Conservation (phyloP, 345 rosid genomes). For the Odontarrhena argentea region DNA sequence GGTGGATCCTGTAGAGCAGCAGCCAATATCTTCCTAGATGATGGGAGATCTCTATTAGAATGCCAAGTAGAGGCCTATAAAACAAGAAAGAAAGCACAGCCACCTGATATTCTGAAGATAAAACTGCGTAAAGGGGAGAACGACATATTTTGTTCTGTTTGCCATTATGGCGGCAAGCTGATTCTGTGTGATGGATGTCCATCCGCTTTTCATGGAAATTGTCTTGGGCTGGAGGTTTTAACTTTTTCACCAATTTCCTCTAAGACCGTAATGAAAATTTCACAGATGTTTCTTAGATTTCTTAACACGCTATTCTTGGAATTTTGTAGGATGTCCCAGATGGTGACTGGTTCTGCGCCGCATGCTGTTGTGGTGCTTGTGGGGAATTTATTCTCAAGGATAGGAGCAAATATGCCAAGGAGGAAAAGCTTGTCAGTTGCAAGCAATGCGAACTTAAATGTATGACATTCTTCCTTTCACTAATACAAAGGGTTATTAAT, state of each 20-base stretch:
- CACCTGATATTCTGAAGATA: constrained; percentile 36
- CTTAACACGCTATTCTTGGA: constrained; percentile 27
- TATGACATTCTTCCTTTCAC: constrained; percentile 43
- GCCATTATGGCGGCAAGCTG: constrained; percentile 81
- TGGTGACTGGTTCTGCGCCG: constrained; percentile 88
- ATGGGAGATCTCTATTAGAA: constrained; percentile 79
- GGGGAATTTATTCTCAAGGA: constrained; percentile 41
- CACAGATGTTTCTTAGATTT: constrained; percentile 12
- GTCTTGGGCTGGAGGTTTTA: constrained; percentile 69
- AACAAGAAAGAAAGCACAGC: constrained; percentile 35
- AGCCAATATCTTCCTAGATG: constrained; percentile 61
- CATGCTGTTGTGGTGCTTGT: constrained; percentile 76
- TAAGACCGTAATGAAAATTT: constrained; percentile 13
- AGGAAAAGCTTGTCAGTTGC: constrained; percentile 49
- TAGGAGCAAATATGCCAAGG: constrained; percentile 32
- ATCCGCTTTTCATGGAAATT: constrained; percentile 73
- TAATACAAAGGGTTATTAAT: background rate
- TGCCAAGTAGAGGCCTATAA: constrained; percentile 51
- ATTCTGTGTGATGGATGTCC: constrained; percentile 83
- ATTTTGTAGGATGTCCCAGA: constrained; percentile 62
- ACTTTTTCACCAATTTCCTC: constrained; percentile 9
- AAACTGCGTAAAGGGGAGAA: constrained; percentile 48
- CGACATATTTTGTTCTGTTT: constrained; percentile 65
- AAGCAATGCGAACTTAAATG: constrained; percentile 68
- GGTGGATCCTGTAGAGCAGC: constrained; percentile 49